Percentiles rank a stretch among this genome's conserved stretches.
Conservation (phyloP, 306 rosid species). For the Vigna unguiculata region DNA sequence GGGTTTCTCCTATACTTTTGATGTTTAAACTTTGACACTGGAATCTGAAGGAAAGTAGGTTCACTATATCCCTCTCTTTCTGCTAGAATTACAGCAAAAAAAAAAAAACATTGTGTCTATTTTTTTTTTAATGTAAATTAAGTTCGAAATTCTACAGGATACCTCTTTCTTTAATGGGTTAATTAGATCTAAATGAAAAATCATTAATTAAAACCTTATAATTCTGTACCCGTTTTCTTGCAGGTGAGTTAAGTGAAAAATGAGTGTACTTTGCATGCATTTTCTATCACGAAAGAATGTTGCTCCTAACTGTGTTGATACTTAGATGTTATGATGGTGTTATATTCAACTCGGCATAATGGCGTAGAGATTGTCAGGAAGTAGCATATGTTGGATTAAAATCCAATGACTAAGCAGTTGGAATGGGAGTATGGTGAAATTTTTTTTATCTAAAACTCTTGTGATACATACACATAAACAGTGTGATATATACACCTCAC, state of each 20-base stretch:
- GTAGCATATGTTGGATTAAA: neutral
- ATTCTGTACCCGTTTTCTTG: neutral
- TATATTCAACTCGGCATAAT: slow-evolving; percentile 3
- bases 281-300: neutral
- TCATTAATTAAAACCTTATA: neutral
- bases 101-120: neutral
- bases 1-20: neutral
- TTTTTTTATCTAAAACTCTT: neutral
- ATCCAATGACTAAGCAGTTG: neutral
- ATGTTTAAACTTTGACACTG: neutral
- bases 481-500: neutral
- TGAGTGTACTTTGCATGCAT: neutral
- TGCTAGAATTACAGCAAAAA: neutral
- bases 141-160: neutral
- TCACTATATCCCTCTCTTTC: neutral
- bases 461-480: slow-evolving; percentile 5
- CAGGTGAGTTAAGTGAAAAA: neutral
- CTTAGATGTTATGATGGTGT: neutral
- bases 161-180: neutral
- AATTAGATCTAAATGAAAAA: neutral
- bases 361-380: neutral
- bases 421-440: neutral
- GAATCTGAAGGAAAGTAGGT: neutral
- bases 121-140: neutral
- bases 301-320: neutral